These are phyloP conservation scores for Aspergillus pseudoterreus DNA, from an alignment of 2,329 filamentous ascomycete genomes.

Conservation along the genomic window DNA sequence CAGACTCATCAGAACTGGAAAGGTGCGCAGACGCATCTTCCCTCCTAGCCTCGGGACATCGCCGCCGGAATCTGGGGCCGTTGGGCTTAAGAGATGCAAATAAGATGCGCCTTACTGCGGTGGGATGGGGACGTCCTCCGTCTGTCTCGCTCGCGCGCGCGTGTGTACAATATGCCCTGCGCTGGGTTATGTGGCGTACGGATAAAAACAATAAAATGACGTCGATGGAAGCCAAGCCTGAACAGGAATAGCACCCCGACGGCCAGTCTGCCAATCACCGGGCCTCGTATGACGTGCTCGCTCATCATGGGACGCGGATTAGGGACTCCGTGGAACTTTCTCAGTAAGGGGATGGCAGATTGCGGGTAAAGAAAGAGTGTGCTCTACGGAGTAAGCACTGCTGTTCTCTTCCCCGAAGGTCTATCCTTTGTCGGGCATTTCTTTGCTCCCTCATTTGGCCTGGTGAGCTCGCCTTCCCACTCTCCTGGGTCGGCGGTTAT, in stretches of 20 bases:
- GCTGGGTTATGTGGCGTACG: not conserved
- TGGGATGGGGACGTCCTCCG: not conserved
- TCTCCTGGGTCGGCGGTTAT: conserved; percentile 13
- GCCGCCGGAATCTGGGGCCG: not conserved
- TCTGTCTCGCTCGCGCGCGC: not conserved
- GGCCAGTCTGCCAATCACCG: conserved; percentile 3
- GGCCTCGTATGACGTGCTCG: conserved; percentile 12
- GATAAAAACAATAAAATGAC: not conserved
- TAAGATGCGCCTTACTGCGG: not conserved
- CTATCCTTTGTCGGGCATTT: conserved; percentile 9
- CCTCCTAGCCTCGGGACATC: not conserved
- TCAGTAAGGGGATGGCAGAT: not conserved
- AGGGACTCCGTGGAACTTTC: not conserved
- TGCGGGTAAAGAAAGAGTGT: not conserved
- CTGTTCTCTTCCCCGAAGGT: conserved; percentile 7
- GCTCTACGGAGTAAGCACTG: conserved; percentile 4
- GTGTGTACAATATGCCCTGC: not conserved
- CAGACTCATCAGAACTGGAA: too few relatives aligned
- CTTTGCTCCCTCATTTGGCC: not conserved
- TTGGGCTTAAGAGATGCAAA: not conserved
- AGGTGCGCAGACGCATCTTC: not conserved
- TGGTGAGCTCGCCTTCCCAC: conserved; percentile 11
- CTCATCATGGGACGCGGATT: conserved; percentile 11
- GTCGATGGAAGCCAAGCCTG: not conserved
- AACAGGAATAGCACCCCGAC: not conserved